These are phyloP conservation scores for Byssoonygena ceratinophila DNA, from an alignment of 2,329 filamentous ascomycete genomes.

Conservation along the genomic window DNA sequence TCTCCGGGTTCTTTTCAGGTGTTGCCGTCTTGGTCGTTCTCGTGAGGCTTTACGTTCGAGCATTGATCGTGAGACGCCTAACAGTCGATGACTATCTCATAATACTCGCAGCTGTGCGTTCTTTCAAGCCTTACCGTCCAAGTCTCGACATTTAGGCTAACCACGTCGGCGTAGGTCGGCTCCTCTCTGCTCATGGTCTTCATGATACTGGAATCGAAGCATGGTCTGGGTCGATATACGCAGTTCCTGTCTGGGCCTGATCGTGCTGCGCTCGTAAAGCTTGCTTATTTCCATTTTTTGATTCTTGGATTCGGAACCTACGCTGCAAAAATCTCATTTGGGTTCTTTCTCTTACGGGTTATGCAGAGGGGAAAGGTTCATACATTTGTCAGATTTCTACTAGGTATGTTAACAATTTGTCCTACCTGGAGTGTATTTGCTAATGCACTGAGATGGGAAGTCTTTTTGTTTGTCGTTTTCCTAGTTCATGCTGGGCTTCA, in stretches of 20 bases:
- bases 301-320: slow-evolving; percentile 38
- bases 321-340: slow-evolving; percentile 41
- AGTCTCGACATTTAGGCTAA: no score
- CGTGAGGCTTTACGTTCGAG: slow-evolving; percentile 15
- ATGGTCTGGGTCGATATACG: slow-evolving; percentile 41
- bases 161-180: slow-evolving; percentile 17
- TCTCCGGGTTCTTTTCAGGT: slow-evolving; percentile 15
- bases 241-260: slow-evolving; percentile 28
- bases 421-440: not conserved
- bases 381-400: slow-evolving; percentile 34
- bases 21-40: slow-evolving; percentile 13
- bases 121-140: no score
- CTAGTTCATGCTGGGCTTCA: slow-evolving; percentile 38
- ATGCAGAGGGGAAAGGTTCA: slow-evolving; percentile 33
- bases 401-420: slow-evolving; percentile 28
- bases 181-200: slow-evolving; percentile 27
- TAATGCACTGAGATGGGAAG: slow-evolving; percentile 24
- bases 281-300: slow-evolving; percentile 40
- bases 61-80: slow-evolving; percentile 9
- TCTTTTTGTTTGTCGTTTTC: slow-evolving; percentile 36
- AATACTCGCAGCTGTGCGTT: slow-evolving; percentile 14
- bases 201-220: slow-evolving; percentile 36
- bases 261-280: slow-evolving; percentile 31
- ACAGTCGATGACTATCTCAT: slow-evolving; percentile 15
- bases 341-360: slow-evolving; percentile 38